Base-by-base conservation (phyloP, 108 stramenopile species). In the Nitzschia sp. region DNA sequence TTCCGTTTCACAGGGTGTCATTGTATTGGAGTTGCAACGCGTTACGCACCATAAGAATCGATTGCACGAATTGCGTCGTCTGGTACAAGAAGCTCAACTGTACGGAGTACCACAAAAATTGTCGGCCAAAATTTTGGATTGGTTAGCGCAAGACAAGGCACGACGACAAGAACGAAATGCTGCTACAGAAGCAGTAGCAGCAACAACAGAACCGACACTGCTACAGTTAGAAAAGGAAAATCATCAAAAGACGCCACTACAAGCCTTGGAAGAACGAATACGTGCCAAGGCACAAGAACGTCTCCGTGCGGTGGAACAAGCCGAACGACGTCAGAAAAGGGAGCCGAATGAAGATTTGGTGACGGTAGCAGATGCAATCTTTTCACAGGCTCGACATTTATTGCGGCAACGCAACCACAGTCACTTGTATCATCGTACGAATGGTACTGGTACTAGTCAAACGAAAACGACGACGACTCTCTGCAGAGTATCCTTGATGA, bases 251-350 rank as follows among this genome's bases (percentile, higher is more conserved):
- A 9, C 38, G 9, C 13, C 6, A 6, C 38, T 42, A 9, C 38
- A 42, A 42, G 38, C 38, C 38, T 35, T 72, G 23, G 72, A 72
- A 53, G 42, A 72, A n/a, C 62, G 72, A 1, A 29, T 72, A 19
- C 72, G 72, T 17, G 63, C 64, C 24, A 49, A 58, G 28, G 72
- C 72, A 15, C 19, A 61, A 26, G 51, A 64, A 32, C 63, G 64
- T 23, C 57, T 32, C n/a, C 70, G 46, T 23, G 23, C 36, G 11
- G 23, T 71, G 47, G 42, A 61, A 48, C 21, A 35, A 13, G 70
- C 48, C 15, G 8, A 38, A 9, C 3, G 27, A 34, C 34, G 28
- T 34, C 45, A 33, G 18, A 24, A 42, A 3, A 70, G 31, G 57
- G 70, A 49, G 23, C 55, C 45, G n/a, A 25, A 45, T n/a, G 63